A percentile compares a stretch with the other conserved stretches of the same genome.
phyloP scores from a whole-genome alignment of 139 green algal species.

The Haematococcus sp. region DNA sequence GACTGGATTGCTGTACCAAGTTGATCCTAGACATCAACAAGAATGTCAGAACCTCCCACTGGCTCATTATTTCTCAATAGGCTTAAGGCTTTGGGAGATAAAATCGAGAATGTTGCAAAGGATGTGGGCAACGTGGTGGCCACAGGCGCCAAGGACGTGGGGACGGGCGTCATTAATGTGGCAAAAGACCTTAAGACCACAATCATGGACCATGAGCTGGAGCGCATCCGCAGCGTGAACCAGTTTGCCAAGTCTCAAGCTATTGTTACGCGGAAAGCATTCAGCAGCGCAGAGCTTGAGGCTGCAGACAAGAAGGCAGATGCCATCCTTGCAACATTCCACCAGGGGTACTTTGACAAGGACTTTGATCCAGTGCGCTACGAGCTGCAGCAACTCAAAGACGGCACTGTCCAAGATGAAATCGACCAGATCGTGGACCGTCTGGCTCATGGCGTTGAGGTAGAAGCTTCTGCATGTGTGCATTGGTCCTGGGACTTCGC shows the following conservation, averaged over 20 bases:
- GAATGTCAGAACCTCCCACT: too few species aligned
- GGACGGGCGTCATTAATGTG: conserved; percentile 7
- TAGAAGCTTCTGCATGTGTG: conserved; percentile 8
- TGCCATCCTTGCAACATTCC: conserved; percentile 29
- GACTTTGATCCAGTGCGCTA: conserved; percentile 47
- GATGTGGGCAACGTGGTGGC: background rate
- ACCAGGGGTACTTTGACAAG: conserved; percentile 43
- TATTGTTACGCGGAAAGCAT: conserved; percentile 2
- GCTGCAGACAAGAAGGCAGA: conserved; percentile 29
- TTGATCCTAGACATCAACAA: too few species aligned
- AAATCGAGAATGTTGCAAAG: conserved; percentile 18
- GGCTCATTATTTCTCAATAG: too few species aligned
- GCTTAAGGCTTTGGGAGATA: conserved; percentile 18
- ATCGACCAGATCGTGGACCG: conserved; percentile 54
- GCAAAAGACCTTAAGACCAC: conserved; percentile 12
- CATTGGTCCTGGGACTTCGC: too few species aligned
- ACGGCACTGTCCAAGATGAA: conserved; percentile 37
- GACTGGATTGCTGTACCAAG: too few species aligned
- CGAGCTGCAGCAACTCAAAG: conserved; percentile 40
- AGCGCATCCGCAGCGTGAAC: conserved; percentile 22
- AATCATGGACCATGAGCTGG: conserved; percentile 27
- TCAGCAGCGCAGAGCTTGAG: conserved; percentile 22
- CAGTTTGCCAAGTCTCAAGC: conserved; percentile 10
- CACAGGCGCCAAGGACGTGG: background rate
- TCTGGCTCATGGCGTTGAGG: conserved; percentile 50